Percentiles rank a stretch among this genome's conserved stretches.
Evolutionary conservation across 2,329 filamentous ascomycete genomes (phyloP).

Genomic region (Aureobasidium lini): DNA sequence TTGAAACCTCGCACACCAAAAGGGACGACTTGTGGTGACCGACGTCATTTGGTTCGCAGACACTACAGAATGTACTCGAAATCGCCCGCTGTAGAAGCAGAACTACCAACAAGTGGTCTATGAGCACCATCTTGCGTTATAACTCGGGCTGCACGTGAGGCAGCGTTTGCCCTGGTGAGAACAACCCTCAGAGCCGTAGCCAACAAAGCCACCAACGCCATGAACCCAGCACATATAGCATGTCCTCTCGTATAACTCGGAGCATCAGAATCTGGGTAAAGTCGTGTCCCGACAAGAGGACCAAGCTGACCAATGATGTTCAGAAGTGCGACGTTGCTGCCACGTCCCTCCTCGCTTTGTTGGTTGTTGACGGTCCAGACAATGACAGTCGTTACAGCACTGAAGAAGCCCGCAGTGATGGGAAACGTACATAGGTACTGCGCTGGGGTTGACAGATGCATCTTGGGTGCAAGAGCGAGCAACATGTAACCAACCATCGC

Average conservation of each 20-base stretch:
- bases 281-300: constrained; percentile 50
- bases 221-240: constrained; percentile 43
- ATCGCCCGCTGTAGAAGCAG: not conserved
- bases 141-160: not conserved
- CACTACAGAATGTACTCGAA: constrained; percentile 11
- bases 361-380: constrained; percentile 90
- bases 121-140: not conserved
- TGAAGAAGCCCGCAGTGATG: constrained; percentile 74
- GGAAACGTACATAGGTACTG: constrained; percentile 74
- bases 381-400: constrained; percentile 74
- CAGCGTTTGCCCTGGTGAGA: constrained; percentile 28
- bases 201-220: constrained; percentile 40
- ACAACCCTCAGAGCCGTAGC: constrained; percentile 36
- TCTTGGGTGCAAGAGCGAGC: constrained; percentile 36
- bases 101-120: not conserved
- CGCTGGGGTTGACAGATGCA: constrained; percentile 27
- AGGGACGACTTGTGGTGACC: not conserved
- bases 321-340: constrained; percentile 69
- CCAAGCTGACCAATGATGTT: constrained; percentile 78
- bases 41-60: not conserved
- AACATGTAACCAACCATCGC: constrained; percentile 48
- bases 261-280: constrained; percentile 46
- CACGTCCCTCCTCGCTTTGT: constrained; percentile 58
- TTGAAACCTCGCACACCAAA: not conserved
- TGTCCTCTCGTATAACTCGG: constrained; percentile 45